Conservation (phyloP, 1,284 basidiomycete species). For the Grifola frondosa region DNA sequence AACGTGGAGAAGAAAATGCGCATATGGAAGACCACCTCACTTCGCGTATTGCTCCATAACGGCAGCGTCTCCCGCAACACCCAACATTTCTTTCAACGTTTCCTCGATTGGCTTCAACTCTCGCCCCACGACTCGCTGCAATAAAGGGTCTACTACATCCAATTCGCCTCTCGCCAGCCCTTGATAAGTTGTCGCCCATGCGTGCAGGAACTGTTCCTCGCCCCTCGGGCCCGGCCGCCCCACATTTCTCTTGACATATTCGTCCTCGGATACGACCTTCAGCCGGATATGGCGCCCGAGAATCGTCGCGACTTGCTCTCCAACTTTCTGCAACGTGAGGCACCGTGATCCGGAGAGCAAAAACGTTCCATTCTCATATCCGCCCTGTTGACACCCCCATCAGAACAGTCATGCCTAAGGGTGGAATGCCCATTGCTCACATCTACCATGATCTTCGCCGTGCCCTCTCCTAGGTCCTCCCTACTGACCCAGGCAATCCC, state of each 20-base stretch:
- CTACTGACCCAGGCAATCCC: slow-evolving; percentile 33
- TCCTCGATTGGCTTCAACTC: slow-evolving; percentile 28
- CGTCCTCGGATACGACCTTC: slow-evolving; percentile 27
- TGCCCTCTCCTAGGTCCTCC: slow-evolving; percentile 35
- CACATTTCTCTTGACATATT: slow-evolving; percentile 26
- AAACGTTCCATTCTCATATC: slow-evolving; percentile 29
- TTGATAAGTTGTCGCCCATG: slow-evolving; percentile 33
- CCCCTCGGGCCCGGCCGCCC: slow-evolving; percentile 18
- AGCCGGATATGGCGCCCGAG: slow-evolving; percentile 24
- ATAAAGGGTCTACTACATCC: slow-evolving; percentile 28
- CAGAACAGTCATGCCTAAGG: neutral
- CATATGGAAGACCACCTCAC: too few species aligned
- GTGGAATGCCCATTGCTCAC: slow-evolving; percentile 10
- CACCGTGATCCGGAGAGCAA: slow-evolving; percentile 29
- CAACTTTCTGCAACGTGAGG: slow-evolving; percentile 27
- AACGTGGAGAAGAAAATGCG: too few species aligned
- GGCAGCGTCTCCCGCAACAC: slow-evolving; percentile 5
- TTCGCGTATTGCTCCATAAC: slow-evolving; percentile 19
- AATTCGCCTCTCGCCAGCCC: slow-evolving; percentile 30
- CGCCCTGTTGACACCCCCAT: slow-evolving; percentile 16
- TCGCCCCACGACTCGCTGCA: slow-evolving; percentile 28
- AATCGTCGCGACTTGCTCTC: slow-evolving; percentile 19
- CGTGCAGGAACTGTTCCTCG: slow-evolving; percentile 27
- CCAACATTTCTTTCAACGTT: slow-evolving; percentile 21
- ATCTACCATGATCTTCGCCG: slow-evolving; percentile 30